Evolutionary conservation across 768 basidiomycete species (phyloP).

Genomic region (Crepidotus variabilis): DNA sequence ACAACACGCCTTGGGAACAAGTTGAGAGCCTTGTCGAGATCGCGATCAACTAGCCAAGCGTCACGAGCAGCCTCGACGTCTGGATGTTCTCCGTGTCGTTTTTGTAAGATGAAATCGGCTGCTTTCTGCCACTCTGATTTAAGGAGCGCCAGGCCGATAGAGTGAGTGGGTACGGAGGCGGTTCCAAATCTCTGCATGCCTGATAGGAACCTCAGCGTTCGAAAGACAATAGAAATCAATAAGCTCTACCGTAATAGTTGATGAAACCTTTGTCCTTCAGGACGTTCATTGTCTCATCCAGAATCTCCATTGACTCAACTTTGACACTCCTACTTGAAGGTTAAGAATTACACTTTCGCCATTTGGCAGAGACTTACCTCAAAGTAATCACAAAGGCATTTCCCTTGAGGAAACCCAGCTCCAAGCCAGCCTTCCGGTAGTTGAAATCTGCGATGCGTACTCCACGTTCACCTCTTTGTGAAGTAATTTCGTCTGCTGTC

Average conservation of each 20-base stretch:
- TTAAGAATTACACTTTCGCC: no score
- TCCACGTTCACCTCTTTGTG: conserved; percentile 83
- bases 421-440: conserved; percentile 78
- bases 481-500: conserved; percentile 52
- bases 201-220: conserved; percentile 22
- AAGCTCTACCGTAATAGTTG: conserved; percentile 85
- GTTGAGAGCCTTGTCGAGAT: conserved; percentile 77
- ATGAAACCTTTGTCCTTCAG: conserved; percentile 89
- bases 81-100: conserved; percentile 88
- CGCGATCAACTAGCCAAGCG: conserved; percentile 82
- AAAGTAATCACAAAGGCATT: conserved; percentile 95
- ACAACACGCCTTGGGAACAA: conserved; percentile 89
- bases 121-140: conserved; percentile 90
- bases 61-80: conserved; percentile 82
- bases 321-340: conserved; percentile 67
- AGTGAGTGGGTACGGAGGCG: conserved; percentile 91
- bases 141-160: conserved; percentile 87
- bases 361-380: conserved; percentile 45
- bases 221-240: neutral
- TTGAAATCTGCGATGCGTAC: conserved; percentile 84
- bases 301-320: conserved; percentile 63
- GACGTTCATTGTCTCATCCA: conserved; percentile 73
- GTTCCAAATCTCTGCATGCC: conserved; percentile 99
- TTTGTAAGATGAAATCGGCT: conserved; percentile 73
- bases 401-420: conserved; percentile 95